These are phyloP conservation scores for Naganishia vishniacii DNA, from an alignment of 768 basidiomycete species.

Conservation along the genomic window DNA sequence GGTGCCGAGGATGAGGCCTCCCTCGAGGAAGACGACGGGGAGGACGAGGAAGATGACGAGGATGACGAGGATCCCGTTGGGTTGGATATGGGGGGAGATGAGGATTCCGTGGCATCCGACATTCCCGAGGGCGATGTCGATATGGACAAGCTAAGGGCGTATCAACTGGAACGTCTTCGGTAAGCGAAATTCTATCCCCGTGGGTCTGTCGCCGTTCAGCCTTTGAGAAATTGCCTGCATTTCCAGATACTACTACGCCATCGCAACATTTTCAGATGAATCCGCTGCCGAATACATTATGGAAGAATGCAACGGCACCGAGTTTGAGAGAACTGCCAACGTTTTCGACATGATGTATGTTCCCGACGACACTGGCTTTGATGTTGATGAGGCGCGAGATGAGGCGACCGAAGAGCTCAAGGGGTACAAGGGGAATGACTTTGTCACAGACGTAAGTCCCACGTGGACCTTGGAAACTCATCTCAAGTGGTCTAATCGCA, in stretches of 20 bases:
- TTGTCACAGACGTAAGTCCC: constrained; percentile 75
- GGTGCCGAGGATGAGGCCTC: constrained; percentile 57
- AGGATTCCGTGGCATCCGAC: constrained; percentile 48
- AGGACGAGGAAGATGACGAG: constrained; percentile 29
- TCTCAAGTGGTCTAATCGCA: background rate
- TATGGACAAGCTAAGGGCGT: constrained; percentile 76
- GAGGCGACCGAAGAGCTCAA: constrained; percentile 67
- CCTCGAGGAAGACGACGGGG: constrained; percentile 31
- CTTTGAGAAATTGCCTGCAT: constrained; percentile 14
- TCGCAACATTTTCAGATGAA: constrained; percentile 77
- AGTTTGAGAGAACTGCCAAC: constrained; percentile 93
- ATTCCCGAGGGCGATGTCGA: constrained; percentile 62
- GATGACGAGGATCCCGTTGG: constrained; percentile 31
- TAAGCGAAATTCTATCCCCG: constrained; percentile 47
- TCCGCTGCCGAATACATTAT: constrained; percentile 74
- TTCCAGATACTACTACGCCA: constrained; percentile 85
- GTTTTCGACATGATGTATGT: constrained; percentile 92
- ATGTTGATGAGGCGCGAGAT: constrained; percentile 65
- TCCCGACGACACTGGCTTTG: constrained; percentile 80
- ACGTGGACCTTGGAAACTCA: too few species aligned
- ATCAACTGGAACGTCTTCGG: constrained; percentile 89
- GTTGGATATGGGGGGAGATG: constrained; percentile 36
- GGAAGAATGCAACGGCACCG: constrained; percentile 83
- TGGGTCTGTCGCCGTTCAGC: background rate
- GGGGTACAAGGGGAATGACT: constrained; percentile 72